Base-by-base conservation (phyloP, 495 filamentous ascomycete genomes). In the Bombardia bombarda region DNA sequence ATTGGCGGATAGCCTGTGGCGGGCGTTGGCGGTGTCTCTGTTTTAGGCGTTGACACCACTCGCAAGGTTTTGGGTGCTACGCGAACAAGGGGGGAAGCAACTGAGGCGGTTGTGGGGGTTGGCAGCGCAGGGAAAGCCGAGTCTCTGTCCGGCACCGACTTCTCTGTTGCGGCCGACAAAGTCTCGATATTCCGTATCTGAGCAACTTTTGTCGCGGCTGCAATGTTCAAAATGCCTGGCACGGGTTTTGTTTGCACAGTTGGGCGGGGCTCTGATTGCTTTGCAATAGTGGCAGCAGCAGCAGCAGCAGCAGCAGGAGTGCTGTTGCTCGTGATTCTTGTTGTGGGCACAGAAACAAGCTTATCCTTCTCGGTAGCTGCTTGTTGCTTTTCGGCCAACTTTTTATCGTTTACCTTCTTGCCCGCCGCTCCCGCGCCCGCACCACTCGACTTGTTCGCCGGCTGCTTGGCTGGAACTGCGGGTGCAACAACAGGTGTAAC, bases 21-120 rank as follows among this genome's bases (percentile, higher is more conserved):
- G n/a, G n/a, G n/a, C n/a, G n/a, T n/a, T n/a, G n/a, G n/a, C 62
- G 77, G 74, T 2, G 67, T 64, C 52, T 89, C 87, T 1, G 74
- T 63, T 54, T 84, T 93, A 0, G 85, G 78, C 0, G 83, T 85
- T 7, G 84, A 73, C 3, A 86, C 73, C 1, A 92, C 73, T 19
- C 86, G 73, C 9, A 92, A 66, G 2, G 85, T 77, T 51, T 77
- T 77, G 0, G 74, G 67, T 0, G 60, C 63, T 3, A 51, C 52
- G 30, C 70, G 62, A 18, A 64, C 40, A 1, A 71, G 14, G 2
- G 69, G 70, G 28, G 73, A 75, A 3, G 72, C 62, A 1, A 70
- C 54, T 1, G 68, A 67, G 1, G 66, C 58, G 0, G 66, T 66
- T 19, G 71, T 65, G 8, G 68, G 67, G 14, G 79, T 74, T 17